These are phyloP conservation scores for Phanerodontia chrysosporium DNA, from an alignment of 768 basidiomycete genomes.

Conservation along the genomic window DNA sequence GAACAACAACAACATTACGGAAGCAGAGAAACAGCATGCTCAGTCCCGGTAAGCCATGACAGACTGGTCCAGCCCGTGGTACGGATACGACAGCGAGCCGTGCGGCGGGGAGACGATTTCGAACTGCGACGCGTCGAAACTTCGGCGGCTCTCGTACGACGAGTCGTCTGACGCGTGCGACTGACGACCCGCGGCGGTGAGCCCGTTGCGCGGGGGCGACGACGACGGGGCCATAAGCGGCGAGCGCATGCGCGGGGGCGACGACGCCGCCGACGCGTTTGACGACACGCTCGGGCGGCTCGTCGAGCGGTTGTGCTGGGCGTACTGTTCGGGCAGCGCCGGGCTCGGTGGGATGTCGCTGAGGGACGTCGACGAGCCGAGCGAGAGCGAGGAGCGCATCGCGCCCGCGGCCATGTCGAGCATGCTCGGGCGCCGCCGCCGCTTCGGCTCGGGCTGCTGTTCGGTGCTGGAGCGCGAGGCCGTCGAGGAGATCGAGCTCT, in stretches of 20 bases:
- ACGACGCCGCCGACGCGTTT: constrained; percentile 13
- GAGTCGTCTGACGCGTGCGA: constrained; percentile 38
- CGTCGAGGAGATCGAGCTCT: constrained; percentile 21
- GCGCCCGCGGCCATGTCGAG: constrained; percentile 36
- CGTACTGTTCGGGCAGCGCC: constrained; percentile 42
- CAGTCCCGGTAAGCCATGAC: constrained; percentile 3
- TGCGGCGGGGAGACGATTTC: constrained; percentile 55
- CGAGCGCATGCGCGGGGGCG: constrained; percentile 15
- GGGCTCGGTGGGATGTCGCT: constrained; percentile 63
- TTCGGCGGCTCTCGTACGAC: constrained; percentile 37
- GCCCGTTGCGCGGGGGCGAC: constrained; percentile 30
- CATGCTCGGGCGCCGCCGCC: constrained; percentile 41
- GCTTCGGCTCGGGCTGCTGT: constrained; percentile 33
- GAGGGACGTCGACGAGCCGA: constrained; percentile 28
- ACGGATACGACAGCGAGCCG: constrained; percentile 53
- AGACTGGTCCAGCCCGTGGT: constrained; percentile 45
- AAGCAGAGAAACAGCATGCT: not conserved
- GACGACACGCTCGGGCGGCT: constrained; percentile 24
- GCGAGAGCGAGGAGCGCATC: constrained; percentile 22
- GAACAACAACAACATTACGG: not conserved
- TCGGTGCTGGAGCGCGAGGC: constrained; percentile 26
- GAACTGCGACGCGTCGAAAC: constrained; percentile 63
- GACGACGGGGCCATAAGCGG: constrained; percentile 7
- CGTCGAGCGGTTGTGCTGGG: constrained; percentile 16
- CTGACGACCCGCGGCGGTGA: constrained; percentile 13